These are phyloP conservation scores for Backusella australiensis DNA, from an alignment of 192 early-diverging fungal genomes.

Conservation along the genomic window DNA sequence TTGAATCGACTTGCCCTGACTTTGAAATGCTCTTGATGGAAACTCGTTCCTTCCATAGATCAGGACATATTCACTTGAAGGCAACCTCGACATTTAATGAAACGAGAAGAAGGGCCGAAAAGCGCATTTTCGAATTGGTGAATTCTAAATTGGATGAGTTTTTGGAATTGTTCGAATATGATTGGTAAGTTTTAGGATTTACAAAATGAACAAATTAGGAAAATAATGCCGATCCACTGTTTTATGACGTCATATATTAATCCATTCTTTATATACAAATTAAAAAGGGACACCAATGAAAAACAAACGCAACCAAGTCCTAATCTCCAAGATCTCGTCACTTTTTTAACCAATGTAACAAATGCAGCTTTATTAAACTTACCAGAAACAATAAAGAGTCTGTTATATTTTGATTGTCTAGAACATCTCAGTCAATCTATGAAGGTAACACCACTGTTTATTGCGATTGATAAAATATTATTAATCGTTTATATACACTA, in stretches of 20 bases:
- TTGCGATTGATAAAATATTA: not conserved
- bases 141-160: slow-evolving; percentile 82
- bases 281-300: slow-evolving; percentile 51
- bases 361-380: slow-evolving; percentile 67
- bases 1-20: slow-evolving; percentile 63
- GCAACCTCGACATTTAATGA: slow-evolving; percentile 69
- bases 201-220: not conserved
- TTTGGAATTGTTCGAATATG: slow-evolving; percentile 79
- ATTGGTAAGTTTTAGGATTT: slow-evolving; percentile 55
- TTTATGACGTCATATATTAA: not conserved
- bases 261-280: not conserved
- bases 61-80: slow-evolving; percentile 56
- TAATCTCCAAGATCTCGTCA: slow-evolving; percentile 74
- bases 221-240: slow-evolving; percentile 2
- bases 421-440: slow-evolving; percentile 65
- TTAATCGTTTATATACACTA: not conserved
- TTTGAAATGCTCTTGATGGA: slow-evolving; percentile 79
- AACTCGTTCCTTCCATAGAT: slow-evolving; percentile 55
- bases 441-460: slow-evolving; percentile 46
- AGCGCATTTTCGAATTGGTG: slow-evolving; percentile 76
- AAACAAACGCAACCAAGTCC: slow-evolving; percentile 58
- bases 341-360: slow-evolving; percentile 65
- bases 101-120: slow-evolving; percentile 67
- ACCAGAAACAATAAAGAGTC: slow-evolving; percentile 58
- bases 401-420: slow-evolving; percentile 73